A percentile compares a stretch with the other conserved stretches of the same genome.
Evolutionary conservation across 108 stramenopile genomes (phyloP).

Genomic region (Epithemia pelagica): DNA sequence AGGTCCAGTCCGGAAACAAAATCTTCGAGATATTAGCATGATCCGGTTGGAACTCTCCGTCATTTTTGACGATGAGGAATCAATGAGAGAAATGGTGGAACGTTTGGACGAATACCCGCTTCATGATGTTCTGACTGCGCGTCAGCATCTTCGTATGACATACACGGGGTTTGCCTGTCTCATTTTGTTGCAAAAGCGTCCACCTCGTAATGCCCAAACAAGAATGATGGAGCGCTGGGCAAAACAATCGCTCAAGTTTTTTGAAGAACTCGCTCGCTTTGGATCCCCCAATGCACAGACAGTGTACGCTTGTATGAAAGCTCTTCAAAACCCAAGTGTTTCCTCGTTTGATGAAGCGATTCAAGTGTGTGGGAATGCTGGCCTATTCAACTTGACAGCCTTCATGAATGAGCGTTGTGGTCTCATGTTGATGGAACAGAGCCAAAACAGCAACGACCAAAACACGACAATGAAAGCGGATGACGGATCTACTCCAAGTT

Average conservation of each 20-base stretch:
- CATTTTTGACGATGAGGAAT: constrained; percentile 21
- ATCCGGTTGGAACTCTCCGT: constrained; percentile 24
- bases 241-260: not conserved
- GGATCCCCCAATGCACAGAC: constrained; percentile 24
- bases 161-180: constrained; percentile 25
- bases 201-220: constrained; percentile 1
- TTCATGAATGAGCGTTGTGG: constrained; percentile 31
- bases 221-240: not conserved
- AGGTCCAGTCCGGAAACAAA: constrained; percentile 16
- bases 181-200: constrained; percentile 7
- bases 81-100: constrained; percentile 27
- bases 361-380: constrained; percentile 8
- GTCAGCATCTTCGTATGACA: constrained; percentile 17
- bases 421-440: constrained; percentile 3
- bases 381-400: constrained; percentile 23
- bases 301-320: constrained; percentile 21
- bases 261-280: constrained; percentile 11
- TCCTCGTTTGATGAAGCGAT: constrained; percentile 20
- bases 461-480: not conserved
- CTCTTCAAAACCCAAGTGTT: constrained; percentile 15
- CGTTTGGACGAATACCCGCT: constrained; percentile 17
- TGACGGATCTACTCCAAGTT: not conserved
- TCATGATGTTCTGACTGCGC: constrained; percentile 16
- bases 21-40: constrained; percentile 22
- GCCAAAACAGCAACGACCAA: not conserved